phyloP scores from a whole-genome alignment of 805 yeast species.

The Saturnispora gosingensis region DNA sequence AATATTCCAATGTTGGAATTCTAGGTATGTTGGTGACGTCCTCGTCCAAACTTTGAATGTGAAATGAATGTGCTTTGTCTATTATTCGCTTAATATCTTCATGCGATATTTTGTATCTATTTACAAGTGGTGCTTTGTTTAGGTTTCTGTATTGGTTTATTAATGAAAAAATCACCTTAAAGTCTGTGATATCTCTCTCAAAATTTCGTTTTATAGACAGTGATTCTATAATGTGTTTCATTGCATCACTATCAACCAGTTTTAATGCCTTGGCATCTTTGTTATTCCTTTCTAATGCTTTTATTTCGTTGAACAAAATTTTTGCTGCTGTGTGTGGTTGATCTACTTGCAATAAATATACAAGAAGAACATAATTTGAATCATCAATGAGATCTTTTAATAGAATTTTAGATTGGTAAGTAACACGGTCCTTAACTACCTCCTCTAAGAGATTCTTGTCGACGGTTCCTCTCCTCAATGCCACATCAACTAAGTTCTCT shows the following conservation, averaged over 20 bases:
- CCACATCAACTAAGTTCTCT: background rate
- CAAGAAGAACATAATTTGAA: background rate
- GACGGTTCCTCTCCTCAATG: background rate
- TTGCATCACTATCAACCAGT: background rate
- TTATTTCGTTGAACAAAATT: background rate
- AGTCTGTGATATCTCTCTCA: slow-evolving; percentile 5
- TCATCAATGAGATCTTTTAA: background rate
- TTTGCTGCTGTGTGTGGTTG: slow-evolving; percentile 6
- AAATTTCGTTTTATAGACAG: slow-evolving; percentile 11
- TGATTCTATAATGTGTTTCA: slow-evolving; percentile 8
- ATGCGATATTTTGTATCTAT: slow-evolving; percentile 1
- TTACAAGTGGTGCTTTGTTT: slow-evolving; percentile 2
- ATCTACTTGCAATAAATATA: background rate
- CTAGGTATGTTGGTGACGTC: background rate
- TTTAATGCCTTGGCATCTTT: background rate
- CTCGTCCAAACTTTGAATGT: background rate
- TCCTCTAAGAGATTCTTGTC: background rate
- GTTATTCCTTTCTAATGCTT: background rate
- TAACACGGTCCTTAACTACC: background rate
- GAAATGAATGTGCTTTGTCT: slow-evolving; percentile 10
- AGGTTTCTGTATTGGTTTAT: slow-evolving; percentile 11
- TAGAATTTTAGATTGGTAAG: background rate
- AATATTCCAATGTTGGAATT: slow-evolving; percentile 5
- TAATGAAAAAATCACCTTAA: slow-evolving; percentile 7
- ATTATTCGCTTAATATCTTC: slow-evolving; percentile 7